Conservation (phyloP, 2,329 filamentous ascomycete species). For the Leptoxyphium fumago region DNA sequence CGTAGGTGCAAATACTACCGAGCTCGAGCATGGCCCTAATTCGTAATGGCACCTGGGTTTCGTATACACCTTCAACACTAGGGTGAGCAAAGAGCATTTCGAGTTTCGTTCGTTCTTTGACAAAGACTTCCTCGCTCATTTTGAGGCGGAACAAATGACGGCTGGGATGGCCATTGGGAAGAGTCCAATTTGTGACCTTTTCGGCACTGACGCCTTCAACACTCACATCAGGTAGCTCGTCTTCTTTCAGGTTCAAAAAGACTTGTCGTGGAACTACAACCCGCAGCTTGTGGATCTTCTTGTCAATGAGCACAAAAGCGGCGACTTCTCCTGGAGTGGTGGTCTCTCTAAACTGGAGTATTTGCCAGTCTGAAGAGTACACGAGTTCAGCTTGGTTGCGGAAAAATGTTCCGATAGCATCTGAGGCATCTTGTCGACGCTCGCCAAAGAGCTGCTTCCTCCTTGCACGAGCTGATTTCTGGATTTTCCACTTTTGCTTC, state of each 20-base stretch:
- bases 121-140: conserved; percentile 75
- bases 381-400: conserved; percentile 81
- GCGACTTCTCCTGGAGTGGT: conserved; percentile 74
- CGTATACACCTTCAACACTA: conserved; percentile 94
- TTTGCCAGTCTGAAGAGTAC: conserved; percentile 88
- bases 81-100: conserved; percentile 75
- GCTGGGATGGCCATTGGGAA: conserved; percentile 90
- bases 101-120: conserved; percentile 71
- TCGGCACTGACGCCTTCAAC: conserved; percentile 77
- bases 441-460: conserved; percentile 89
- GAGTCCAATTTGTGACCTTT: conserved; percentile 79
- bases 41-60: conserved; percentile 78
- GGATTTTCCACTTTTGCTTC: conserved; percentile 97
- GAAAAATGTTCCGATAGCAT: conserved; percentile 58
- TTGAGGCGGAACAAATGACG: conserved; percentile 89
- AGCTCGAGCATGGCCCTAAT: conserved; percentile 77
- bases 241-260: conserved; percentile 80
- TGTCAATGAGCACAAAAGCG: conserved; percentile 84
- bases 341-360: conserved; percentile 72
- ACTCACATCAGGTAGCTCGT: conserved; percentile 76
- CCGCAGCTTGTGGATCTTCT: conserved; percentile 77
- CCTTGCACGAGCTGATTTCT: conserved; percentile 75
- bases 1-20: conserved; percentile 84
- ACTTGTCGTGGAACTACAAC: conserved; percentile 79
- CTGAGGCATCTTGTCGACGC: conserved; percentile 45